Base-by-base conservation (phyloP, 306 rosid genomes). In the Castanospermum australe region DNA sequence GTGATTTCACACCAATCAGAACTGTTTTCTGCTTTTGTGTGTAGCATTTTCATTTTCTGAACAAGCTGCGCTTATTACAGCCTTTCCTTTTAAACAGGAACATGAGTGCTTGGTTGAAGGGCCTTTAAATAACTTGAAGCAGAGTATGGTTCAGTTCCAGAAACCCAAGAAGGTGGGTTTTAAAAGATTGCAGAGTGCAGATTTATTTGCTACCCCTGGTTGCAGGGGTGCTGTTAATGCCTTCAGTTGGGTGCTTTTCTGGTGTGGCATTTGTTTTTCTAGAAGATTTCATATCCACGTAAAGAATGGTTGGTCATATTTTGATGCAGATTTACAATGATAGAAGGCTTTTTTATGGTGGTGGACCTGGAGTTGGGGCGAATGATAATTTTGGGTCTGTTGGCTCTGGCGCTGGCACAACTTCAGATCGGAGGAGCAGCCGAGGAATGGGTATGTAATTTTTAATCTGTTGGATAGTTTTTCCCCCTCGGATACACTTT, bases 21-120 rank as follows among this genome's bases (percentile, higher is more conserved):
- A 12, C 15, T 36, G 2, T 0, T 30, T 0, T 20, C 33, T 42
- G 2, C 9, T 42, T 59, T 38, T 15, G n/a, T 4, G n/a, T n/a
- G 5, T 10, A 25, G 32, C 10, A 38, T 57, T 52, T 57, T 33
- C 22, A 55, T 59, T 73, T 33, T 74, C 79, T 68, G 17, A 82
- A 51, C 51, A 78, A 33, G 55, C 39, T 75, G 10, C 6, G 9
- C 61, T 10, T 77, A 44, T 14, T 47, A 20, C 62, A n/a, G n/a
- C 10, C 33, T 35, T 42, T 61, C 39, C 41, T n/a, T 51, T 68
- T 38, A 67, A 54, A 66, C 87, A 96, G 99, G 99, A 96, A 72
- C 92, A 96, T 11, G 99, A 96, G 82, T 96, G 99, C 87, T 90
- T 96, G 93, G 99, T 96, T 67, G 99, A 96, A 84, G 99, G 99